These are phyloP conservation scores for Exserohilum turcica DNA, from an alignment of 2,329 filamentous ascomycete species.

Conservation along the genomic window DNA sequence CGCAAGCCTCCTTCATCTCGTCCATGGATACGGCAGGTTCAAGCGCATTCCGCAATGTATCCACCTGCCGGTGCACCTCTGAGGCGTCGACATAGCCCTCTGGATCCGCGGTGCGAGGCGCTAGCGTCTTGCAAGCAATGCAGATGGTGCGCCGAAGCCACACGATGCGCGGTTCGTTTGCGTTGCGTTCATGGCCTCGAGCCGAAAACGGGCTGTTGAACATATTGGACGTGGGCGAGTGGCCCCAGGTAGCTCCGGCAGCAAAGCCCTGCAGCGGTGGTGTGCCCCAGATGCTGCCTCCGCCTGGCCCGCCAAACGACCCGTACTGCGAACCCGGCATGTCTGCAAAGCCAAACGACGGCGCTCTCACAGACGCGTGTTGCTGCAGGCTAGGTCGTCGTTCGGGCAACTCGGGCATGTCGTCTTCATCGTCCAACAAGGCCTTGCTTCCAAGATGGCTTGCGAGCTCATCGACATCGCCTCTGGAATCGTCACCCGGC, in stretches of 20 bases:
- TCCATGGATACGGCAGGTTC: slow-evolving; percentile 62
- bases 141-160: slow-evolving; percentile 66
- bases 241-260: slow-evolving; percentile 48
- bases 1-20: slow-evolving; percentile 83
- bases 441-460: slow-evolving; percentile 89
- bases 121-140: slow-evolving; percentile 73
- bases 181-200: slow-evolving; percentile 34
- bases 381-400: slow-evolving; percentile 49
- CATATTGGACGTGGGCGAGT: slow-evolving; percentile 41
- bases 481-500: slow-evolving; percentile 57
- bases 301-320: slow-evolving; percentile 37
- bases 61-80: slow-evolving; percentile 66
- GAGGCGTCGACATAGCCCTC: slow-evolving; percentile 74
- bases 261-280: slow-evolving; percentile 51
- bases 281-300: slow-evolving; percentile 50
- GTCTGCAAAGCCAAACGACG: slow-evolving; percentile 44
- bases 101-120: slow-evolving; percentile 50
- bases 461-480: slow-evolving; percentile 70
- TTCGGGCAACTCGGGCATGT: slow-evolving; percentile 67
- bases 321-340: slow-evolving; percentile 40
- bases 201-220: slow-evolving; percentile 41
- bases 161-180: slow-evolving; percentile 36
- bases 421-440: slow-evolving; percentile 67
- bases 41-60: slow-evolving; percentile 65
- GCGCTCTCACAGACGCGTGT: slow-evolving; percentile 35